phyloP scores from a whole-genome alignment of 2,329 filamentous ascomycete genomes.

The Fusarium continuum region DNA sequence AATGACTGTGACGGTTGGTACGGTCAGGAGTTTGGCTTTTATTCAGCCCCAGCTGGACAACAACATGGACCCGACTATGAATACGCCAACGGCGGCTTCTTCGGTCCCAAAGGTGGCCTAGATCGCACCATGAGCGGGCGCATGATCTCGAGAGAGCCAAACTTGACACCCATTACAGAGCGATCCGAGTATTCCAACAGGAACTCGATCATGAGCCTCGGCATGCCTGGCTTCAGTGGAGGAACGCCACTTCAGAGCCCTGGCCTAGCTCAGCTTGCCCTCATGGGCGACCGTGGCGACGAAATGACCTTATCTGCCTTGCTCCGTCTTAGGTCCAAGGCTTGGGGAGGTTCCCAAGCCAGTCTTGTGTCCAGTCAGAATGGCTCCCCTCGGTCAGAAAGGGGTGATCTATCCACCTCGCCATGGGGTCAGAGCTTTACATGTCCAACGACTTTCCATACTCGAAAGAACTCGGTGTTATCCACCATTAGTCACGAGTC shows the following conservation, averaged over 20 bases:
- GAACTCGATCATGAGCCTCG: conserved; percentile 85
- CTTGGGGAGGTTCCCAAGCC: conserved; percentile 83
- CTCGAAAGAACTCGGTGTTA: conserved; percentile 60
- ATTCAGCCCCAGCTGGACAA: conserved; percentile 67
- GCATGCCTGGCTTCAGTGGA: conserved; percentile 53
- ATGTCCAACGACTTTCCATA: conserved; percentile 47
- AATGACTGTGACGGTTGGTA: conserved; percentile 95
- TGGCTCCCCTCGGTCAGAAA: conserved; percentile 60
- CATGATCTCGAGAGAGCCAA: conserved; percentile 82
- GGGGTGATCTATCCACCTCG: conserved; percentile 58
- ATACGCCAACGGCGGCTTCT: conserved; percentile 86
- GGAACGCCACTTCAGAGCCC: conserved; percentile 69
- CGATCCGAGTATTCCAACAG: conserved; percentile 95
- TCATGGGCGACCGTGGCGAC: conserved; percentile 63
- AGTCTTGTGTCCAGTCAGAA: conserved; percentile 69
- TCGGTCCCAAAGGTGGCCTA: conserved; percentile 76
- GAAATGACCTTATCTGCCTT: conserved; percentile 79
- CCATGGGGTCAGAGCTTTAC: conserved; percentile 48
- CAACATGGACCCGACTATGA: conserved; percentile 60
- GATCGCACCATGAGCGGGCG: conserved; percentile 78
- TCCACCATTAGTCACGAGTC: conserved; percentile 60
- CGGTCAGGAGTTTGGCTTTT: conserved; percentile 96
- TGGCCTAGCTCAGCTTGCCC: conserved; percentile 79
- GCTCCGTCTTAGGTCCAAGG: conserved; percentile 75
- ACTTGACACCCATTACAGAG: conserved; percentile 95